These are phyloP conservation scores for Cercospora sesami DNA, from an alignment of 2,329 filamentous ascomycete genomes.

Conservation along the genomic window DNA sequence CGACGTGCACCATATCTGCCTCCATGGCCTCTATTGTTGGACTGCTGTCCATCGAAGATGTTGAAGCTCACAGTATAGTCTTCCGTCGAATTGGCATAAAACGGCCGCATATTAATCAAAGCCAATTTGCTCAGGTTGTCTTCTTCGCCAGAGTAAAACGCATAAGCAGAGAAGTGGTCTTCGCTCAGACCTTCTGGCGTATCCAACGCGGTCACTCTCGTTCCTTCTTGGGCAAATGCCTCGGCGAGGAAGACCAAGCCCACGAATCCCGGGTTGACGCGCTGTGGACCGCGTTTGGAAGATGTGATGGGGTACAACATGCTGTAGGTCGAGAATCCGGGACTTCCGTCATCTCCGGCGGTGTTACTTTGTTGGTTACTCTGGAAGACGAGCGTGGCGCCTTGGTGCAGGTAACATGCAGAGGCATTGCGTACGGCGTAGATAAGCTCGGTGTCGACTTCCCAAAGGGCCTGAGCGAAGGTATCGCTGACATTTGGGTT, in stretches of 20 bases:
- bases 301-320: constrained; percentile 34
- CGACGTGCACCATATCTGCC: not conserved
- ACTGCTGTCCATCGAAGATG: constrained; percentile 11
- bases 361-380: constrained; percentile 34
- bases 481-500: constrained; percentile 45
- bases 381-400: constrained; percentile 36
- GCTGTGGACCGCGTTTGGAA: constrained; percentile 28
- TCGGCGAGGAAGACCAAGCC: constrained; percentile 35
- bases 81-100: constrained; percentile 34
- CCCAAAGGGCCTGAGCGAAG: constrained; percentile 46
- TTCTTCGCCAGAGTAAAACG: constrained; percentile 26
- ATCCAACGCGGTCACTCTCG: constrained; percentile 27
- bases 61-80: constrained; percentile 30
- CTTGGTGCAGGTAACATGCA: constrained; percentile 41
- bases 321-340: constrained; percentile 35
- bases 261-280: constrained; percentile 33
- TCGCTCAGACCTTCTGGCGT: constrained; percentile 26
- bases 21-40: not conserved
- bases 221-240: constrained; percentile 32
- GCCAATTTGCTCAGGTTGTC: constrained; percentile 33
- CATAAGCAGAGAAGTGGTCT: constrained; percentile 34
- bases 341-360: constrained; percentile 32
- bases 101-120: constrained; percentile 34
- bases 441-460: constrained; percentile 42
- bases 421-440: constrained; percentile 44